These are phyloP conservation scores for Eremomyces bilateralis DNA, from an alignment of 495 filamentous ascomycete species.

Conservation along the genomic window DNA sequence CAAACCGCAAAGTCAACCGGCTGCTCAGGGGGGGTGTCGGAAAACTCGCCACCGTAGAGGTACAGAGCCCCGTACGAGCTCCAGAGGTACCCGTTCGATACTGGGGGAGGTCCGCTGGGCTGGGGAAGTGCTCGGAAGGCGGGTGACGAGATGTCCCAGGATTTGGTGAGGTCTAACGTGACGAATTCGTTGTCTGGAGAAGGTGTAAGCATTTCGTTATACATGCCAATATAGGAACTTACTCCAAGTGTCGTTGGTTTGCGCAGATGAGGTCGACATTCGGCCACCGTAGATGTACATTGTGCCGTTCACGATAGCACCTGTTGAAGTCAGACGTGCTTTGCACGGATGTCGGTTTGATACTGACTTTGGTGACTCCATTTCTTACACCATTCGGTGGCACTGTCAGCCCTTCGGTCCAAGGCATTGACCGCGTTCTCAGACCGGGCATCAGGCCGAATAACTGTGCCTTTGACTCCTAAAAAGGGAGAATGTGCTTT, in stretches of 20 bases:
- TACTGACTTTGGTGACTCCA: conserved; percentile 44
- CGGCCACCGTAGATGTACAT: conserved; percentile 58
- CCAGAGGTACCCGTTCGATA: conserved; percentile 53
- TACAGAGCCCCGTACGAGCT: conserved; percentile 41
- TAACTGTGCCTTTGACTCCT: too few species aligned
- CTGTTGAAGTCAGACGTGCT: conserved; percentile 5
- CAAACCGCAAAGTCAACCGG: conserved; percentile 37
- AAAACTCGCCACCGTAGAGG: conserved; percentile 52
- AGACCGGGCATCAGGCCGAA: too few species aligned
- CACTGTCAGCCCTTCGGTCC: conserved; percentile 16
- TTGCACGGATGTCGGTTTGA: background rate
- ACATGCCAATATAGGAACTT: too few species aligned
- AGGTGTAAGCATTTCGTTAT: conserved; percentile 10
- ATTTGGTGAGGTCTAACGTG: conserved; percentile 38
- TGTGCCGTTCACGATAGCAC: conserved; percentile 42
- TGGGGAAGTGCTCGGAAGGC: conserved; percentile 34
- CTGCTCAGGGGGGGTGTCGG: conserved; percentile 29
- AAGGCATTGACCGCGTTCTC: too few species aligned
- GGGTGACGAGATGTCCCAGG: conserved; percentile 45
- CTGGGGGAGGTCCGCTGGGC: conserved; percentile 45
- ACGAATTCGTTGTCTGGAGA: conserved; percentile 44
- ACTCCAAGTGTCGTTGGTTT: conserved; percentile 43
- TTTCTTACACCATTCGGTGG: conserved; percentile 33
- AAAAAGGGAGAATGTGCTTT: too few species aligned
- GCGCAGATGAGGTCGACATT: conserved; percentile 26